Evolutionary conservation across 257 asterid species (phyloP).

Genomic region (Cruciata laevipes): DNA sequence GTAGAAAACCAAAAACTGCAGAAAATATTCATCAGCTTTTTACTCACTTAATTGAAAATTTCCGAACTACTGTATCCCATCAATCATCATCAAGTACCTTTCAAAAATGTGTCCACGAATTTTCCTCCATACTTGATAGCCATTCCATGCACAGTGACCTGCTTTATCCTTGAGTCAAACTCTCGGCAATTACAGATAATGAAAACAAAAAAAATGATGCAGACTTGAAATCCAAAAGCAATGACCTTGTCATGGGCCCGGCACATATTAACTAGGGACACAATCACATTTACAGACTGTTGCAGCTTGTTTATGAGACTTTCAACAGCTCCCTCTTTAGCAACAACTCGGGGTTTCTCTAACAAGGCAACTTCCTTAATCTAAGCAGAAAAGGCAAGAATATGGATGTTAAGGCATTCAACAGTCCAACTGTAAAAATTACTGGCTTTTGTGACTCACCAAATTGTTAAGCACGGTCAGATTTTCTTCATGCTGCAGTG

Average conservation of each 20-base stretch:
- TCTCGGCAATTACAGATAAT: conserved; percentile 3
- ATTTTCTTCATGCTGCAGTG: conserved; percentile 82
- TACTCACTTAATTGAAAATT: conserved; percentile 2
- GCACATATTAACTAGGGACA: conserved; percentile 64
- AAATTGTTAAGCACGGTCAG: conserved; percentile 49
- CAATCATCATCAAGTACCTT: conserved; percentile 49
- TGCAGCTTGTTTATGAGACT: conserved; percentile 50
- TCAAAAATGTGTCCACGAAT: conserved; percentile 74
- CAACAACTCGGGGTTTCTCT: conserved; percentile 51
- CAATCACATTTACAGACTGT: conserved; percentile 64
- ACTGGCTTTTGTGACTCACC: conserved; percentile 38
- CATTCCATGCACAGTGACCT: conserved; percentile 73
- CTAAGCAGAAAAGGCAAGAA: conserved; percentile 28
- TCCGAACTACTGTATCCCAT: background rate
- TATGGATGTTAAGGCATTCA: background rate
- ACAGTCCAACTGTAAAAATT: background rate
- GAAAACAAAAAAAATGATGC: conserved; percentile 8
- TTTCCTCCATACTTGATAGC: conserved; percentile 87
- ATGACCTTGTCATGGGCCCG: conserved; percentile 58
- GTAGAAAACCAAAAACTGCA: conserved; percentile 70
- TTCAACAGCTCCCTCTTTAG: conserved; percentile 35
- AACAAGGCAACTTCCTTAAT: conserved; percentile 48
- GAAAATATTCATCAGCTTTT: conserved; percentile 16
- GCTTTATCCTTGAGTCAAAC: conserved; percentile 20
- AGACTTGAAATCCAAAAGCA: conserved; percentile 6